A percentile compares a stretch with the other conserved stretches of the same genome.
These are phyloP conservation scores for Cystobasidium pallidum DNA, from an alignment of 1,284 basidiomycete genomes.

Conservation along the genomic window DNA sequence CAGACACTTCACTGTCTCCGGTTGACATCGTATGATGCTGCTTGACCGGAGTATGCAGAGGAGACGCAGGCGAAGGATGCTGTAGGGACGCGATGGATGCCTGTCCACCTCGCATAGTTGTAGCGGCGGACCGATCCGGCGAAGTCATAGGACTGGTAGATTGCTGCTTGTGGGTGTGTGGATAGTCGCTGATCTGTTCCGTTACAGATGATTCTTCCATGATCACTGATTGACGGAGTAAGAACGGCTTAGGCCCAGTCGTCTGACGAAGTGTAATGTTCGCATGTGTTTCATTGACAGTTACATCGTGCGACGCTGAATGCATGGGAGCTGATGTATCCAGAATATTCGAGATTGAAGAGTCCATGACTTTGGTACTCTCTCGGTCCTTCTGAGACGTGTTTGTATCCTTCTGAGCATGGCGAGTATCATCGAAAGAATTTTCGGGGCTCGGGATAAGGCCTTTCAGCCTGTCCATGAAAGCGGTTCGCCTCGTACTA, in stretches of 20 bases:
- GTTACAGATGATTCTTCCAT: constrained; percentile 23
- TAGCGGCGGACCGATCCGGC: constrained; percentile 1
- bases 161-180: not conserved
- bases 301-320: constrained; percentile 21
- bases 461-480: constrained; percentile 34
- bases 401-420: not conserved
- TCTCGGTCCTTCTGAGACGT: not conserved
- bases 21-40: not conserved
- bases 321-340: constrained; percentile 39
- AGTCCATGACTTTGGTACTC: not conserved
- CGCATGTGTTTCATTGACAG: constrained; percentile 22
- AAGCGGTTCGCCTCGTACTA: constrained; percentile 28
- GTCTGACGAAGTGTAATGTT: not conserved
- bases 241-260: constrained; percentile 20
- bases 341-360: constrained; percentile 35
- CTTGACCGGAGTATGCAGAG: constrained; percentile 14
- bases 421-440: constrained; percentile 21
- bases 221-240: constrained; percentile 33
- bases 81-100: constrained; percentile 15
- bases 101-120: constrained; percentile 8
- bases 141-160: constrained; percentile 15
- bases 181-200: not conserved
- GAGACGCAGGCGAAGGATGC: not conserved
- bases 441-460: constrained; percentile 36
- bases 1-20: not conserved